Conservation (phyloP, 768 basidiomycete species). For the Tylopilus balloui region DNA sequence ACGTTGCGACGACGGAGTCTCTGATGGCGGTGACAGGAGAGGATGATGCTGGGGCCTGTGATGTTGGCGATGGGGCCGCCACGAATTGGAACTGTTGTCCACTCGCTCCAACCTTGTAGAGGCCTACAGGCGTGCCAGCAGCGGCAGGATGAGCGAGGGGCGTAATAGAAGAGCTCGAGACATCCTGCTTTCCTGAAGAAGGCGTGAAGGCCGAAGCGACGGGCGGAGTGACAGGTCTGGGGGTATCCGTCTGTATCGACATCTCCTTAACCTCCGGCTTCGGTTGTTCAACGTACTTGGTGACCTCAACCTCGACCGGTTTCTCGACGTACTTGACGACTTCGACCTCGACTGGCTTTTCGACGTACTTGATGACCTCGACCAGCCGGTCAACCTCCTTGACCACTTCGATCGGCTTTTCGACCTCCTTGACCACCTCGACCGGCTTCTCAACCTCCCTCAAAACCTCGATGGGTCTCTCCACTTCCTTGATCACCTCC, state of each 20-base stretch:
- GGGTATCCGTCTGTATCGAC: conserved; percentile 73
- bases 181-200: conserved; percentile 20
- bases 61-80: conserved; percentile 39
- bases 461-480: conserved; percentile 15
- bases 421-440: conserved; percentile 25
- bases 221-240: conserved; percentile 30
- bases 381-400: conserved; percentile 30
- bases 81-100: conserved; percentile 66
- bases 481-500: conserved; percentile 26
- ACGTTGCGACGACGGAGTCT: conserved; percentile 45
- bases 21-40: conserved; percentile 41
- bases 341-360: conserved; percentile 23
- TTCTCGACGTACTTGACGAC: conserved; percentile 30
- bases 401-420: conserved; percentile 20
- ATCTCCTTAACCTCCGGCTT: conserved; percentile 71
- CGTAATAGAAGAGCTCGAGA: conserved; percentile 30
- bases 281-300: conserved; percentile 33
- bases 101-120: conserved; percentile 53
- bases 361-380: conserved; percentile 34
- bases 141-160: conserved; percentile 33
- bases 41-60: conserved; percentile 26
- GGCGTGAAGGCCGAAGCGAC: conserved; percentile 29
- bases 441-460: conserved; percentile 21
- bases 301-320: conserved; percentile 31
- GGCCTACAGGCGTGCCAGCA: conserved; percentile 33